A percentile compares a stretch with the other conserved stretches of the same genome.
Conservation (phyloP, 129 eudicot genomes). For the Lactuca saligna region DNA sequence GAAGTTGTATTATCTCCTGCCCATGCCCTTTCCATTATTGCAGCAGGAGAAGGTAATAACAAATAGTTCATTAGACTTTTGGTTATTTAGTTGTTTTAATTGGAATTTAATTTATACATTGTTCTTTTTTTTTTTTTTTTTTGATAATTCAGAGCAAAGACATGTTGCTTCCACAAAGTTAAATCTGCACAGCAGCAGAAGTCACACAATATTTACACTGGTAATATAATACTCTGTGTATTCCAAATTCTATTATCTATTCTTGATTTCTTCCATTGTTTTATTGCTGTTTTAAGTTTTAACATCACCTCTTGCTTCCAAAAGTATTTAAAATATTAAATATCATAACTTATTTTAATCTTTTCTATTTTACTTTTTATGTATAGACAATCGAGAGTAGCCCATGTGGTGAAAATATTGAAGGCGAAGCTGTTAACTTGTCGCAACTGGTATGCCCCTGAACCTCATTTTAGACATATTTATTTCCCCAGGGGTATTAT, state of each 20-base stretch:
- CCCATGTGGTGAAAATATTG: slow-evolving; percentile 69
- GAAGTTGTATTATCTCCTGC: slow-evolving; percentile 83
- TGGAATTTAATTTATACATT: background rate
- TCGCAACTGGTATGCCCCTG: slow-evolving; percentile 65
- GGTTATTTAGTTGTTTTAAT: background rate
- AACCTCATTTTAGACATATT: slow-evolving; percentile 10
- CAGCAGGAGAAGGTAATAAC: slow-evolving; percentile 71
- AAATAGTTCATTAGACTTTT: background rate
- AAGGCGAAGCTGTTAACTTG: slow-evolving; percentile 75
- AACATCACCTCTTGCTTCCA: too few relatives aligned
- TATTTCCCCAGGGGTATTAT: background rate
- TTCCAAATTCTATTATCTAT: background rate
- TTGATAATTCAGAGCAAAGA: slow-evolving; percentile 61
- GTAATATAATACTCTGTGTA: slow-evolving; percentile 29
- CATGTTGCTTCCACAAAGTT: slow-evolving; percentile 91
- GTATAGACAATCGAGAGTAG: slow-evolving; percentile 86
- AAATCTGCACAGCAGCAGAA: slow-evolving; percentile 85
- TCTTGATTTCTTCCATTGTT: too few relatives aligned
- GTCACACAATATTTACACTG: slow-evolving; percentile 93
- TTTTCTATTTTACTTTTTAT: background rate
- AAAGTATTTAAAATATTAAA: too few relatives aligned
- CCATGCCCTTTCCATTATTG: slow-evolving; percentile 83
- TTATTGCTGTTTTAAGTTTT: too few relatives aligned
- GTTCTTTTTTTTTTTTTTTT: background rate
- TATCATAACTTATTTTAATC: too few relatives aligned